A percentile compares a stretch with the other conserved stretches of the same genome.
Conservation (phyloP, 495 filamentous ascomycete species). For the Aspergillus olivimuriae region DNA sequence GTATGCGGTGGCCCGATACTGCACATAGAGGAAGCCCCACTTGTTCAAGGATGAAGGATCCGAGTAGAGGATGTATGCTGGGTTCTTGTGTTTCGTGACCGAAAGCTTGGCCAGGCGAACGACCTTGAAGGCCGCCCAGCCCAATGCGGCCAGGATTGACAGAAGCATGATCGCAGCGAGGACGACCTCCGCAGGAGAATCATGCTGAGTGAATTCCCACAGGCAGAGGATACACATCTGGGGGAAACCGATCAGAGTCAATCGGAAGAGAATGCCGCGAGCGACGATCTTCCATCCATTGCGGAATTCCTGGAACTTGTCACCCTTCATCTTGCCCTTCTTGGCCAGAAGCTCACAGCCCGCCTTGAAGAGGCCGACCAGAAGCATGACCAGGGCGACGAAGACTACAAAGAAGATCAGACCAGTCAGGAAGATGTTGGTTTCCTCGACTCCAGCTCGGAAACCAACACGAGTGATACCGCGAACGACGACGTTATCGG, state of each 20-base stretch:
- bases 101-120: slow-evolving; percentile 83
- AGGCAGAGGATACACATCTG: slow-evolving; percentile 88
- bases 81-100: slow-evolving; percentile 88
- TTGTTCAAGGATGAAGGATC: slow-evolving; percentile 90
- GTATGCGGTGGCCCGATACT: slow-evolving; percentile 94
- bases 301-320: slow-evolving; percentile 91
- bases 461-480: slow-evolving; percentile 92
- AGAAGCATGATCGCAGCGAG: slow-evolving; percentile 87
- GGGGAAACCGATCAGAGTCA: slow-evolving; percentile 87
- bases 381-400: slow-evolving; percentile 61
- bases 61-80: slow-evolving; percentile 95
- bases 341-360: slow-evolving; percentile 67
- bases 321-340: slow-evolving; percentile 70
- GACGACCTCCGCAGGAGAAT: slow-evolving; percentile 83
- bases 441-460: slow-evolving; percentile 73
- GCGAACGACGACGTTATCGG: slow-evolving; percentile 61
- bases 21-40: slow-evolving; percentile 98
- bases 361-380: slow-evolving; percentile 74
- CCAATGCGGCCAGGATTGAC: slow-evolving; percentile 71
- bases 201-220: slow-evolving; percentile 85
- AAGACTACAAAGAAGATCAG: slow-evolving; percentile 87
- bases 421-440: slow-evolving; percentile 92
- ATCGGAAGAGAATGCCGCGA: slow-evolving; percentile 87
- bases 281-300: slow-evolving; percentile 82
- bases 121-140: slow-evolving; percentile 85